These are phyloP conservation scores for Yarrowia sp. DNA, from an alignment of 805 yeast genomes.

Conservation along the genomic window DNA sequence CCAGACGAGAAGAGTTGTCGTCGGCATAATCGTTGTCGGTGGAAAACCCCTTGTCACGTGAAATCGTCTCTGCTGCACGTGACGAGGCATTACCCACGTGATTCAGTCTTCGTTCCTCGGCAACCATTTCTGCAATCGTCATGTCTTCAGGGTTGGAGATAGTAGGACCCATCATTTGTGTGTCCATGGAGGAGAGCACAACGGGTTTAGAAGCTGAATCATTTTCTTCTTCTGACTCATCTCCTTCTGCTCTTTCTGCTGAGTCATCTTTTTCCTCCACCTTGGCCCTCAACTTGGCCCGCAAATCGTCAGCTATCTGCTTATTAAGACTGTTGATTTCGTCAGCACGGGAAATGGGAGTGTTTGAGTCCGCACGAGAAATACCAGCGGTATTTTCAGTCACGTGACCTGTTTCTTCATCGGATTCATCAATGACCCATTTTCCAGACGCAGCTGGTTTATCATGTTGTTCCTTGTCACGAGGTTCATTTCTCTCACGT, in stretches of 20 bases:
- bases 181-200: slow-evolving; percentile 14
- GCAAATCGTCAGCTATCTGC: not conserved
- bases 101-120: slow-evolving; percentile 35
- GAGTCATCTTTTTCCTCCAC: too few species aligned
- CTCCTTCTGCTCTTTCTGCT: too few species aligned
- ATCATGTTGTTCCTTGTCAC: too few species aligned
- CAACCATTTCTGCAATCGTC: slow-evolving; percentile 41
- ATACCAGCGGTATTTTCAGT: not conserved
- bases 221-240: not conserved
- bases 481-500: too few species aligned
- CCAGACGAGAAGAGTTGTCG: slow-evolving; percentile 42
- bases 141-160: slow-evolving; percentile 36
- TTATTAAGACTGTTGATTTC: slow-evolving; percentile 10
- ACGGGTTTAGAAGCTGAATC: not conserved
- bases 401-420: not conserved
- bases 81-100: slow-evolving; percentile 31
- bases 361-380: too few species aligned
- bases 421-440: slow-evolving; percentile 10
- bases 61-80: slow-evolving; percentile 38
- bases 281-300: not conserved
- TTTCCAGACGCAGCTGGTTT: not conserved
- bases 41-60: slow-evolving; percentile 40
- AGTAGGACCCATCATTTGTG: not conserved
- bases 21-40: slow-evolving; percentile 46
- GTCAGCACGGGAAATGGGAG: not conserved